A percentile compares a stretch with the other conserved stretches of the same genome.
These are phyloP conservation scores for Phytophthora aleatoria DNA, from an alignment of 352 stramenopile species.

Conservation along the genomic window DNA sequence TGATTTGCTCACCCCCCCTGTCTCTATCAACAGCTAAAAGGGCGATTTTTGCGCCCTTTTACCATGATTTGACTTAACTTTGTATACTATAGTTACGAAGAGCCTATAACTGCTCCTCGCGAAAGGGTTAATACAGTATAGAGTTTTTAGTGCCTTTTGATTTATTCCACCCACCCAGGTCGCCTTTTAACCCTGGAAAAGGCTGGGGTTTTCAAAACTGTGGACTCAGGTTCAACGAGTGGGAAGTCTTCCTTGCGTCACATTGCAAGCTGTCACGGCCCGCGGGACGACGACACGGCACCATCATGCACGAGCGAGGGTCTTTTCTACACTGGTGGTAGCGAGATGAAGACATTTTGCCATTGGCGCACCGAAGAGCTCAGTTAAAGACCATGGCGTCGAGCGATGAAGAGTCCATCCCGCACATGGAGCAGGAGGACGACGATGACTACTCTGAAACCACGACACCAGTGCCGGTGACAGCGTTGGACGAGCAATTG, in stretches of 20 bases:
- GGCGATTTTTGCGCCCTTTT: too few species aligned
- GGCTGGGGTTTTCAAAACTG: too few species aligned
- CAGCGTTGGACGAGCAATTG: constrained; percentile 11
- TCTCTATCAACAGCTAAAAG: too few species aligned
- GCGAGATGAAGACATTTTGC: constrained; percentile 16
- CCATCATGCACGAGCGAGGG: constrained; percentile 18
- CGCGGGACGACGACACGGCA: constrained; percentile 14
- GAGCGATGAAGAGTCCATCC: constrained; percentile 24
- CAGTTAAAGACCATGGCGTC: constrained; percentile 13
- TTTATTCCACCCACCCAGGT: too few species aligned
- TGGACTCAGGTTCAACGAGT: constrained; percentile 10
- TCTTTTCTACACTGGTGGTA: constrained; percentile 12
- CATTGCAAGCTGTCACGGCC: constrained; percentile 9
- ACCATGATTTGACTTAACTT: too few species aligned
- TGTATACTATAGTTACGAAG: too few species aligned
- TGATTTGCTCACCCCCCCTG: too few species aligned
- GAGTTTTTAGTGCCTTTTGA: too few species aligned
- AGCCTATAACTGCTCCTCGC: too few species aligned
- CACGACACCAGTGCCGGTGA: constrained; percentile 19
- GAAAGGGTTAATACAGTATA: too few species aligned
- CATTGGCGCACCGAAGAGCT: constrained; percentile 18
- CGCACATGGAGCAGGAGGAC: constrained; percentile 14
- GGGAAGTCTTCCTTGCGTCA: constrained; percentile 6
- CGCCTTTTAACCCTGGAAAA: too few species aligned
- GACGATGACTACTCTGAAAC: constrained; percentile 23